phyloP scores from a whole-genome alignment of 2,329 filamentous ascomycete genomes.

The Neopestalotiopsis rosae region DNA sequence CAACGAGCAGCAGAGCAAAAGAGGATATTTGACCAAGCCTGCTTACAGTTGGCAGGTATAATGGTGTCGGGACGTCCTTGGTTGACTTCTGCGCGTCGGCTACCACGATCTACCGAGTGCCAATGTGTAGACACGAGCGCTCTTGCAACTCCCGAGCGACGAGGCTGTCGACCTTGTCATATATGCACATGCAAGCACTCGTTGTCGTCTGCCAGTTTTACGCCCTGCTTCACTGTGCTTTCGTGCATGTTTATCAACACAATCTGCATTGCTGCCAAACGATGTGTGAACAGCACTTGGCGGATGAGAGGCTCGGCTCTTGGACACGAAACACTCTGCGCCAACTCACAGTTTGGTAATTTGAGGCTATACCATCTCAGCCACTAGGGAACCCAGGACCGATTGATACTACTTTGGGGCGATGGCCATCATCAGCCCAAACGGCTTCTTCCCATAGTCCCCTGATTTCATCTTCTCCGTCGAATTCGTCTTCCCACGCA shows the following conservation, averaged over 20 bases:
- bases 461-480: constrained; percentile 44
- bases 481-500: constrained; percentile 45
- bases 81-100: background rate
- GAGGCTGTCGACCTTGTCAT: background rate
- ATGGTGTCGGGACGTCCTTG: background rate
- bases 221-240: background rate
- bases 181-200: background rate
- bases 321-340: background rate
- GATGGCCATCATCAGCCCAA: constrained; percentile 28
- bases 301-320: background rate
- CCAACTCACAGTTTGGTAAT: background rate
- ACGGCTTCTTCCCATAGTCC: constrained; percentile 48
- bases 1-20: too few relatives aligned
- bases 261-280: background rate
- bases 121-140: background rate
- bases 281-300: background rate
- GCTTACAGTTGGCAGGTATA: too few relatives aligned
- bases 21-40: too few relatives aligned
- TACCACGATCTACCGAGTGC: background rate
- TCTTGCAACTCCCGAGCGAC: background rate
- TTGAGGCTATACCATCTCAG: background rate
- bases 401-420: constrained; percentile 8
- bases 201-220: background rate
- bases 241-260: background rate
- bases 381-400: constrained; percentile 4